A percentile compares a stretch with the other conserved stretches of the same genome.
Conservation (phyloP, 768 basidiomycete species). For the Boletus vermiculosoides region DNA sequence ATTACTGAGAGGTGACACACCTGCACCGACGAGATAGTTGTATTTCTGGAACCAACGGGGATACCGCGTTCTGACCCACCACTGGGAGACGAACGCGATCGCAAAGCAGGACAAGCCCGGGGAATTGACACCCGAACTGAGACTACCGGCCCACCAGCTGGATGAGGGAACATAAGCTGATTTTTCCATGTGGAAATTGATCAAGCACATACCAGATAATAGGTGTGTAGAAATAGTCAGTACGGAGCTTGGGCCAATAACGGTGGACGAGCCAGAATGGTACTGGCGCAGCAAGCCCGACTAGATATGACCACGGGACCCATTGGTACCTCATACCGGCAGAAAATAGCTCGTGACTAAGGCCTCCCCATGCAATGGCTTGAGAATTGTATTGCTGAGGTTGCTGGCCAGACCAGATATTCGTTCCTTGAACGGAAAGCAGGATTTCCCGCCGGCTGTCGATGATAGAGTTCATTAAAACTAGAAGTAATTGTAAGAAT, state of each 20-base stretch:
- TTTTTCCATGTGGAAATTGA: not conserved
- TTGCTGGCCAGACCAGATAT: slow-evolving; percentile 34
- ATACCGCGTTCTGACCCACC: slow-evolving; percentile 37
- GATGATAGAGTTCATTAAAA: slow-evolving; percentile 61
- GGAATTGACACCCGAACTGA: slow-evolving; percentile 30
- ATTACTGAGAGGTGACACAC: slow-evolving; percentile 5
- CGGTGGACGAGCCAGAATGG: slow-evolving; percentile 42
- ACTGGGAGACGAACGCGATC: slow-evolving; percentile 37
- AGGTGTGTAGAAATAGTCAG: slow-evolving; percentile 31
- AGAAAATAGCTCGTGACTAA: slow-evolving; percentile 36
- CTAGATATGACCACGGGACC: slow-evolving; percentile 38
- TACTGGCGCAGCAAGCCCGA: slow-evolving; percentile 37
- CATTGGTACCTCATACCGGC: slow-evolving; percentile 35
- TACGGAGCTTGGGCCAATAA: slow-evolving; percentile 32
- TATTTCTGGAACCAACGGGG: slow-evolving; percentile 39
- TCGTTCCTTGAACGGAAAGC: slow-evolving; percentile 53
- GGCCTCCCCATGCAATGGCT: slow-evolving; percentile 41
- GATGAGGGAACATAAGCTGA: slow-evolving; percentile 2
- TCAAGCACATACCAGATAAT: slow-evolving; percentile 25
- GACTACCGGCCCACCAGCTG: slow-evolving; percentile 21
- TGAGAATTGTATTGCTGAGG: slow-evolving; percentile 32
- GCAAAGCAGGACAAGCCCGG: slow-evolving; percentile 13
- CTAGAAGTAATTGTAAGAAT: slow-evolving; percentile 32
- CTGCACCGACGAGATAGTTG: slow-evolving; percentile 44
- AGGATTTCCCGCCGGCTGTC: slow-evolving; percentile 49